Evolutionary conservation across 208 protist species (phyloP).

Genomic region (Naegleria lovaniensis): DNA sequence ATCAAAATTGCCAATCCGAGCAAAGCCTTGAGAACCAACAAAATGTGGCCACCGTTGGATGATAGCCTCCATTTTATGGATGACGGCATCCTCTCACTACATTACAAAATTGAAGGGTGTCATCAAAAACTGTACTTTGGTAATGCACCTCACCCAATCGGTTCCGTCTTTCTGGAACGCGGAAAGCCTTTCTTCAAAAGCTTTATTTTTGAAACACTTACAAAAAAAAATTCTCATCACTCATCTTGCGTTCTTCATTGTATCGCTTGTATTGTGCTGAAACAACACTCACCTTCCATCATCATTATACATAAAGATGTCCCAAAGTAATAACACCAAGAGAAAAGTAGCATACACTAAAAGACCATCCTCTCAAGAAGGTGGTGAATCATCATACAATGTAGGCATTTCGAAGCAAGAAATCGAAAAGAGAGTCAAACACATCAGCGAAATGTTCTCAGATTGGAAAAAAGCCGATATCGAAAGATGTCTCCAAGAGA

Average conservation of each 20-base stretch:
- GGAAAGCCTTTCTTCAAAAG: too few relatives aligned
- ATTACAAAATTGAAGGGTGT: too few relatives aligned
- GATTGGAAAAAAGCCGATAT: slow-evolving; percentile 1
- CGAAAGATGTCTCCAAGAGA: background rate
- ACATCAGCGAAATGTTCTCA: background rate
- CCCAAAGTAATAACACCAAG: background rate
- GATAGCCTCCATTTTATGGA: too few relatives aligned
- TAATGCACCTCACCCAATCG: too few relatives aligned
- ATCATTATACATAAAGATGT: background rate
- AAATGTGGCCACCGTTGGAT: too few relatives aligned
- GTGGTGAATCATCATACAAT: background rate
- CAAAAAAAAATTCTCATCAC: background rate
- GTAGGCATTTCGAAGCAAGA: background rate
- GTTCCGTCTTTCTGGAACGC: too few relatives aligned
- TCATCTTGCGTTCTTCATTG: background rate
- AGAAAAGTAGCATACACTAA: background rate
- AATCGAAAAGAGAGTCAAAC: background rate
- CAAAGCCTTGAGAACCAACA: too few relatives aligned
- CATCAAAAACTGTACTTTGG: too few relatives aligned
- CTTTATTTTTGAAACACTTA: background rate
- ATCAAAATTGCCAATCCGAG: too few relatives aligned
- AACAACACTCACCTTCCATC: background rate
- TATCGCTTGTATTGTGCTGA: background rate
- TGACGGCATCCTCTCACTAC: too few relatives aligned
- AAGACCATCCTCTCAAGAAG: background rate